Base-by-base conservation (phyloP, 495 filamentous ascomycete genomes). In the Lichenothelia convexa region DNA sequence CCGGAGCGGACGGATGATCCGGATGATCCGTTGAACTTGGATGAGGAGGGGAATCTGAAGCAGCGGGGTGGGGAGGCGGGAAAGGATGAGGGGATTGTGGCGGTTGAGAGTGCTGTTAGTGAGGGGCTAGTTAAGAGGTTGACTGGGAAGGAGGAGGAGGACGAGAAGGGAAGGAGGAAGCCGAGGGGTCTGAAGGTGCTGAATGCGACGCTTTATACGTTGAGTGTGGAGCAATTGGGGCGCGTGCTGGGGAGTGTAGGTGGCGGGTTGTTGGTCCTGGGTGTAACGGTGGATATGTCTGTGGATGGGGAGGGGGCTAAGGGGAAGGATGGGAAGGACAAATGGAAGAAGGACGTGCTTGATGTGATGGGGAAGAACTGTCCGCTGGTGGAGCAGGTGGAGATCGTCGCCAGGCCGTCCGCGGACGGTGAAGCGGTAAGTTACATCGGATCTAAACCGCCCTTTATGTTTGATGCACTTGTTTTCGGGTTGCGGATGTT, bases 201-300 rank as follows among this genome's bases (percentile, higher is more conserved):
- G 37, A 52, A 52, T 32, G 39, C 34, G 18, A 52, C 49, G 29
- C 26, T 52, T 24, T 52, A 52, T 29, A 50, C 46, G 9, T 21
- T 52, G 20, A 47, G 39, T 9, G 17, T 34, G 24, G 15, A 24
- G 5, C 18, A 47, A 26, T 30, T 52, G 36, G 32, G 18, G 18
- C 38, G 37, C 20, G 35, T 52, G 24, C 19, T 49, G 44, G 38
- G 38, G 24, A n/a, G n/a, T n/a, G 34, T 21, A 30, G 43, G 50
- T 37, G 44, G 47, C 38, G 32, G 43, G 15, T 20, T 49, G 11
- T 38, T 50, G 43, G 39, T 52, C 17, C 39, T 52, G 18, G 50
- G 34, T 34, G 44, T 36, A 4, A 47, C 49, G 7, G 19, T 52
- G 18, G 49, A 50, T 26, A 29, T 35, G 21, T n/a, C n/a, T n/a